Conservation (phyloP, 2,329 filamentous ascomycete genomes). For the Talaromyces sp. region DNA sequence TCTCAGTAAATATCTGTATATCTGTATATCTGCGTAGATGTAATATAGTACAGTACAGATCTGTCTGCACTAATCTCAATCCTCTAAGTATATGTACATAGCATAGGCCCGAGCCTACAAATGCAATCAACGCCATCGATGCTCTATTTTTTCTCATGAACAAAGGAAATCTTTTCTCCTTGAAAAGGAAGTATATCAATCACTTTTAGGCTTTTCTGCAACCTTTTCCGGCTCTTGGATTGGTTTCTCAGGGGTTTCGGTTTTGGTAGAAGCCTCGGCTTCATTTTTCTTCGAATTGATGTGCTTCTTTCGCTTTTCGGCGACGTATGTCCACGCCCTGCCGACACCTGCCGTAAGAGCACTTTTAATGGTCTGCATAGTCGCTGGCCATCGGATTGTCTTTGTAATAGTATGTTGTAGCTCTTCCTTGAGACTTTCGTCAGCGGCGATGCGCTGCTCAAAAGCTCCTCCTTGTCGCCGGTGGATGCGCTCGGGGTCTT, state of each 20-base stretch:
- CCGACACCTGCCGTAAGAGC: conserved; percentile 72
- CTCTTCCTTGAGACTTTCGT: conserved; percentile 66
- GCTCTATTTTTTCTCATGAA: not conserved
- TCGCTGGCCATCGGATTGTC: conserved; percentile 90
- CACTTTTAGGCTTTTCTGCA: not conserved
- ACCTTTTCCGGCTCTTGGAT: not conserved
- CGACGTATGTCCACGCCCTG: conserved; percentile 71
- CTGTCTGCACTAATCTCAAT: not conserved
- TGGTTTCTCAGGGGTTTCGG: not conserved
- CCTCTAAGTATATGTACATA: conserved; percentile 15
- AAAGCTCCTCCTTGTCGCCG: conserved; percentile 78
- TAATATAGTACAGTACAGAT: not conserved
- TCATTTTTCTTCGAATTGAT: conserved; percentile 34
- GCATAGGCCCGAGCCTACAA: conserved; percentile 8
- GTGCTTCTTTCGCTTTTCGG: conserved; percentile 75
- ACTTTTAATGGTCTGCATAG: conserved; percentile 82
- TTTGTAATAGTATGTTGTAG: conserved; percentile 76
- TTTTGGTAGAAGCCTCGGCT: not conserved
- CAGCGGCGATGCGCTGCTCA: conserved; percentile 76
- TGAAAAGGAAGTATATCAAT: not conserved
- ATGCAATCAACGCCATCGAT: conserved; percentile 13
- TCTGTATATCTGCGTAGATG: no score
- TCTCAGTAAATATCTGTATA: not conserved
- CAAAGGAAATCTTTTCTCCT: not conserved
- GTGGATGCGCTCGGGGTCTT: conserved; percentile 64